Evolutionary conservation across 495 filamentous ascomycete genomes (phyloP).

Genomic region (Cercophora sp.): DNA sequence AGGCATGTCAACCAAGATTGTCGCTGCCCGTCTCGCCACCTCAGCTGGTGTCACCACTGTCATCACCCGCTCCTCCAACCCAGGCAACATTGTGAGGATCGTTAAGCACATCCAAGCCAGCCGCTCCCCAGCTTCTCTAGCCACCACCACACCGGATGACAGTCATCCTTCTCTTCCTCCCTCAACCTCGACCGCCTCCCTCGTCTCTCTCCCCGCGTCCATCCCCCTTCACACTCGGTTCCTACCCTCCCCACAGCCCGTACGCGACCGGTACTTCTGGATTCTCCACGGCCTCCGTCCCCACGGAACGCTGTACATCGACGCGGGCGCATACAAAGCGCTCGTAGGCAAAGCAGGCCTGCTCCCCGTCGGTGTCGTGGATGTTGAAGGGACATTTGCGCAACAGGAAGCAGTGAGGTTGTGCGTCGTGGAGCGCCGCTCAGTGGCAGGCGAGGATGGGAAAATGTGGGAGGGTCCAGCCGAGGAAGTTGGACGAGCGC

Average conservation of each 20-base stretch:
- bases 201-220: constrained; percentile 27
- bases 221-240: constrained; percentile 87
- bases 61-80: constrained; percentile 86
- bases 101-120: constrained; percentile 71
- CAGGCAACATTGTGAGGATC: constrained; percentile 87
- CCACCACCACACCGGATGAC: constrained; percentile 24
- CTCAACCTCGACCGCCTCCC: constrained; percentile 32
- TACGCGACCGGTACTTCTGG: constrained; percentile 94
- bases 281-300: constrained; percentile 90
- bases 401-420: constrained; percentile 90
- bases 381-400: constrained; percentile 79
- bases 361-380: constrained; percentile 84
- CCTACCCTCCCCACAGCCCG: constrained; percentile 77
- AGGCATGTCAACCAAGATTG: constrained; percentile 97
- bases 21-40: constrained; percentile 87
- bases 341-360: constrained; percentile 80
- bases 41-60: constrained; percentile 94
- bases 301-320: constrained; percentile 88
- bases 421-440: constrained; percentile 60
- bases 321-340: constrained; percentile 77
- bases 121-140: constrained; percentile 32
- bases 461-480: constrained; percentile 50
- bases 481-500: constrained; percentile 81
- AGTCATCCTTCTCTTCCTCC: too few species aligned
- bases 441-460: constrained; percentile 16